Conservation (phyloP, 257 asterid genomes). For the Verbascum thapsus region DNA sequence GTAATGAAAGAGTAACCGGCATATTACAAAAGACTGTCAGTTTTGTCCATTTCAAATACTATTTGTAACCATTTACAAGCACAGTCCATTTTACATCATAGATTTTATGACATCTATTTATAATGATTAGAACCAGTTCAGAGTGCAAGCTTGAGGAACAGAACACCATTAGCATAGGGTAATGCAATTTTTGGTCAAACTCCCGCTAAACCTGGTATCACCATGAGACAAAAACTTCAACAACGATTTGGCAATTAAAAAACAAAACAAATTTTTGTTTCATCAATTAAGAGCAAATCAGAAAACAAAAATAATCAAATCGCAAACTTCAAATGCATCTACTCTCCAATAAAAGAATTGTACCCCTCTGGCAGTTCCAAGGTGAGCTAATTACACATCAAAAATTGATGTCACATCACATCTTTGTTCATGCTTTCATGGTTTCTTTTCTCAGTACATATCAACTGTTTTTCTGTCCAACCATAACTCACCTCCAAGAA, state of each 20-base stretch:
- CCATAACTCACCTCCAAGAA: constrained; percentile 81
- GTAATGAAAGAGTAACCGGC: neutral
- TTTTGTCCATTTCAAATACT: constrained; percentile 6
- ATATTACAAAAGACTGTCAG: neutral
- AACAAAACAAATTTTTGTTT: neutral
- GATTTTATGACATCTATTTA: constrained; percentile 5
- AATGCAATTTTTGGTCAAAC: neutral
- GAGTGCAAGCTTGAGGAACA: no score
- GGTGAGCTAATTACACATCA: constrained; percentile 5
- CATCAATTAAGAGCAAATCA: neutral
- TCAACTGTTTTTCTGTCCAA: constrained; percentile 20
- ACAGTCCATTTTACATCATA: neutral
- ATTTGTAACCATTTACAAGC: neutral
- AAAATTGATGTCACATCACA: neutral
- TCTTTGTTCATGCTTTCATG: constrained; percentile 1
- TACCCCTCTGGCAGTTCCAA: neutral
- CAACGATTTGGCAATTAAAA: neutral
- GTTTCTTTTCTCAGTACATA: no score
- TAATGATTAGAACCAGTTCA: no score
- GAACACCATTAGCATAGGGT: neutral
- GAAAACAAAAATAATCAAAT: neutral
- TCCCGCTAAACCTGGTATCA: neutral
- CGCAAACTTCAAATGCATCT: neutral
- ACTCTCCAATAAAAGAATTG: neutral
- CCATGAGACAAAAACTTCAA: neutral